Conservation (phyloP, 176 grass and related monocot species). For the Avena eriantha region DNA sequence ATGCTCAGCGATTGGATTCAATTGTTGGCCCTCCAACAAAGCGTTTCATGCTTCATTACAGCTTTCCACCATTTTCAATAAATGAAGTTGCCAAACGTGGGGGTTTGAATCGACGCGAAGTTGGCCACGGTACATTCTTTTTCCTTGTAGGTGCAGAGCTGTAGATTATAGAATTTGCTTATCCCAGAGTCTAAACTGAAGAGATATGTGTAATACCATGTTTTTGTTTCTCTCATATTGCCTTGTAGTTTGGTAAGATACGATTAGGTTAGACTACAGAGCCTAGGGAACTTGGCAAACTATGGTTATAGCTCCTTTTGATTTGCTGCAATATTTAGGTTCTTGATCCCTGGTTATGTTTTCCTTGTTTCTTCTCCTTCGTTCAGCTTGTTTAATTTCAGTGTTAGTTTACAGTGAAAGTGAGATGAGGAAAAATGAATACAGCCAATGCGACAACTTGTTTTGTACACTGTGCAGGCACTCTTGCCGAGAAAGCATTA, state of each 20-base stretch:
- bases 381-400: slow-evolving; percentile 31
- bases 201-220: not conserved
- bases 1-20: slow-evolving; percentile 90
- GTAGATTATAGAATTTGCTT: slow-evolving; percentile 32
- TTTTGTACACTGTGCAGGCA: slow-evolving; percentile 62
- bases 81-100: slow-evolving; percentile 91
- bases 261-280: not conserved
- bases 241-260: not conserved
- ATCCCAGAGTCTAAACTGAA: not conserved
- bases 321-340: slow-evolving; percentile 6
- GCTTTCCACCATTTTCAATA: slow-evolving; percentile 97
- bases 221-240: slow-evolving; percentile 7
- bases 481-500: slow-evolving; percentile 94
- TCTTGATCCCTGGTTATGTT: not conserved
- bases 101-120: slow-evolving; percentile 93
- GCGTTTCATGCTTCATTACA: slow-evolving; percentile 99
- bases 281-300: not conserved
- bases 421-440: slow-evolving; percentile 17
- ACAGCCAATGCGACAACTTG: slow-evolving; percentile 24
- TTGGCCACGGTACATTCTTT: slow-evolving; percentile 80
- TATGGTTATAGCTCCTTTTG: slow-evolving; percentile 10
- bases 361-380: not conserved
- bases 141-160: slow-evolving; percentile 27
- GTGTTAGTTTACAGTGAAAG: not conserved
- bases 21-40: slow-evolving; percentile 98